Base-by-base conservation (phyloP, 2,329 filamentous ascomycete genomes). In the Amesomyces nigricolor region DNA sequence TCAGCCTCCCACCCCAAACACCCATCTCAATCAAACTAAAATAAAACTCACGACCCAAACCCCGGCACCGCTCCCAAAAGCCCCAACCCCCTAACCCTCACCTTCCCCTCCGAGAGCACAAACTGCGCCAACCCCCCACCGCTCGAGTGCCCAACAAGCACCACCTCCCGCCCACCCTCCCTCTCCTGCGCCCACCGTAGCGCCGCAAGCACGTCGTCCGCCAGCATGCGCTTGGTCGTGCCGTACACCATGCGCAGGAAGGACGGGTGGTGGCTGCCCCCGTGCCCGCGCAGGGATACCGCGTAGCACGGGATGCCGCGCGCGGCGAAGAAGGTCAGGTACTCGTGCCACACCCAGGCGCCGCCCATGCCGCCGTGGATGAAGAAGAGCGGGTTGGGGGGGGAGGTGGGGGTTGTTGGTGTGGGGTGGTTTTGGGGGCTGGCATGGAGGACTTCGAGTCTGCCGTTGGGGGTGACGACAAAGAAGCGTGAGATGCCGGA, bases 311-410 rank as follows among this genome's bases (percentile, higher is more conserved):
- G 70, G 57, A 78, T 71, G 13, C 75, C 73, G 22, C 66, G 65
- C 5, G 66, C 59, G 3, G 75, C 68, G 53, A 81, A 74, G 61
- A 71, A 78, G 22, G 67, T 68, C 71, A 82, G 75, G 61, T 78
- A 82, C 43, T 74, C 70, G 8, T 74, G 68, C 76, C 78, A 82
- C 17, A 80, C 72, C 64, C 73, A 74, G 7, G 79, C 80, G 52
- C 71, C 71, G 40, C 78, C 79, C 70, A 80, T 79, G 47, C 78
- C 78, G 39, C 78, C 79, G 59, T 82, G 78, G 35, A 74, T 68
- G 66, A 81, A 80, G 67, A 80, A 73, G 11, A 81, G 64, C 2
- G 75, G 72, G 9, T 71, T 64, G 13, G 49, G 30, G 14, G 29
- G 11, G n/a, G n/a, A n/a, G n/a, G n/a, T n/a, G n/a, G n/a, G n/a